Conservation (phyloP, 495 filamentous ascomycete genomes). For the Daldinia caldariorum region DNA sequence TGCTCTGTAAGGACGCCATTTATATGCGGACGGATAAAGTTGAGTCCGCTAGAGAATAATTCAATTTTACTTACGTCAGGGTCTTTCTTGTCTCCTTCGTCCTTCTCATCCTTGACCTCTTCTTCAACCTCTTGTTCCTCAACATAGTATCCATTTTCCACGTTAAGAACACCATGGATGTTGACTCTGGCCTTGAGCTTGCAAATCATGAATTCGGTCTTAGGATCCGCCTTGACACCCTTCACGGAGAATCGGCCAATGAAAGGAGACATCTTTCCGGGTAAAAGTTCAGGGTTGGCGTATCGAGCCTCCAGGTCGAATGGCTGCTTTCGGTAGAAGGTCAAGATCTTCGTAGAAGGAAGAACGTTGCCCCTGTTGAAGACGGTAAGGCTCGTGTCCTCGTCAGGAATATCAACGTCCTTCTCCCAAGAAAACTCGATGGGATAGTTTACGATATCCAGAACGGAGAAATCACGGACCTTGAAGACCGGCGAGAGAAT, state of each 20-base stretch:
- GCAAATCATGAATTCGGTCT: slow-evolving; percentile 98
- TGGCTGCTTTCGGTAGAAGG: slow-evolving; percentile 97
- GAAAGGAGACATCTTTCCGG: slow-evolving; percentile 91
- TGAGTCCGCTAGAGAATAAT: neutral
- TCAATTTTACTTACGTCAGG: slow-evolving; percentile 69
- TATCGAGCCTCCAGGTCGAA: slow-evolving; percentile 98
- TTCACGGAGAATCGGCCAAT: slow-evolving; percentile 97
- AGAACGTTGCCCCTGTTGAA: slow-evolving; percentile 98
- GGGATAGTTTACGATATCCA: slow-evolving; percentile 97
- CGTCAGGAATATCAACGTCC: slow-evolving; percentile 96
- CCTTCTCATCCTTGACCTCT: slow-evolving; percentile 74
- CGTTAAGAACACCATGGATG: slow-evolving; percentile 94
- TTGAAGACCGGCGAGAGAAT: slow-evolving; percentile 98
- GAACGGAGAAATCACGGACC: slow-evolving; percentile 95
- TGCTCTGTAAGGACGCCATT: neutral
- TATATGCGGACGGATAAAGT: neutral
- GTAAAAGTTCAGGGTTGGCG: slow-evolving; percentile 84
- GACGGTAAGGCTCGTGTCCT: slow-evolving; percentile 96
- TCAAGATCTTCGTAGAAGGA: slow-evolving; percentile 99
- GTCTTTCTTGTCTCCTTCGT: slow-evolving; percentile 69
- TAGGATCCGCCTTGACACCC: slow-evolving; percentile 82
- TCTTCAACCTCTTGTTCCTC: slow-evolving; percentile 99
- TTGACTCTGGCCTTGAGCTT: slow-evolving; percentile 99
- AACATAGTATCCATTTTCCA: slow-evolving; percentile 97
- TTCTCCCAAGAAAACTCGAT: slow-evolving; percentile 99